These are phyloP conservation scores for Claviceps spartinae DNA, from an alignment of 2,329 filamentous ascomycete species.

Conservation along the genomic window DNA sequence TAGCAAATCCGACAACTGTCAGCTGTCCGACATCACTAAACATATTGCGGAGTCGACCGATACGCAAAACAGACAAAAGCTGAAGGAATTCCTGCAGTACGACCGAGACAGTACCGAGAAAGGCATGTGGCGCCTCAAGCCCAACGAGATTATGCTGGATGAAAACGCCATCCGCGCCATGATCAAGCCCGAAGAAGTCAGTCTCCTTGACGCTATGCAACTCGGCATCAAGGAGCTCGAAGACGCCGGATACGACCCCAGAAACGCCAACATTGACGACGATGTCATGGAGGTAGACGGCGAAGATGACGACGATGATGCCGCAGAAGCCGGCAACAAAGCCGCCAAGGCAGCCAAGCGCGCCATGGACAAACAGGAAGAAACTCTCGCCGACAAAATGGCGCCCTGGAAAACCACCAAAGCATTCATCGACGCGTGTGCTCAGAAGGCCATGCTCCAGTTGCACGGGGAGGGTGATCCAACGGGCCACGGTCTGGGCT, in stretches of 20 bases:
- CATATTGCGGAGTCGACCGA: constrained; percentile 90
- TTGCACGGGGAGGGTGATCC: constrained; percentile 91
- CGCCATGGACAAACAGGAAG: constrained; percentile 37
- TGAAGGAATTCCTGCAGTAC: constrained; percentile 91
- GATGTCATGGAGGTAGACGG: constrained; percentile 54
- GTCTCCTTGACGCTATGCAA: constrained; percentile 90
- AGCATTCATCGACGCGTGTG: constrained; percentile 86
- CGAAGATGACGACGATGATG: constrained; percentile 32
- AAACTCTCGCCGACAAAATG: constrained; percentile 75
- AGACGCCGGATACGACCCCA: constrained; percentile 73
- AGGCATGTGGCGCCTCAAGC: constrained; percentile 65
- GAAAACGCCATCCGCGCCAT: constrained; percentile 68
- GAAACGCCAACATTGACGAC: constrained; percentile 47
- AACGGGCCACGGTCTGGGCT: constrained; percentile 81
- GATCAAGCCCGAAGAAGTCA: constrained; percentile 93
- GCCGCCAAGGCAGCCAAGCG: constrained; percentile 28
- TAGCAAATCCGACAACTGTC: constrained; percentile 53
- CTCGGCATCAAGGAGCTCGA: constrained; percentile 81
- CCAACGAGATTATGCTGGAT: constrained; percentile 63
- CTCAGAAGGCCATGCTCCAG: constrained; percentile 92
- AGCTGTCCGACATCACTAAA: constrained; percentile 73
- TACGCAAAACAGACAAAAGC: constrained; percentile 88
- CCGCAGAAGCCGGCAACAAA: constrained; percentile 25
- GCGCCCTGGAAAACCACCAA: constrained; percentile 95
- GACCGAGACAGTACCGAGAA: constrained; percentile 62